phyloP scores from a whole-genome alignment of 768 basidiomycete genomes.

The Naganishia randhawae region DNA sequence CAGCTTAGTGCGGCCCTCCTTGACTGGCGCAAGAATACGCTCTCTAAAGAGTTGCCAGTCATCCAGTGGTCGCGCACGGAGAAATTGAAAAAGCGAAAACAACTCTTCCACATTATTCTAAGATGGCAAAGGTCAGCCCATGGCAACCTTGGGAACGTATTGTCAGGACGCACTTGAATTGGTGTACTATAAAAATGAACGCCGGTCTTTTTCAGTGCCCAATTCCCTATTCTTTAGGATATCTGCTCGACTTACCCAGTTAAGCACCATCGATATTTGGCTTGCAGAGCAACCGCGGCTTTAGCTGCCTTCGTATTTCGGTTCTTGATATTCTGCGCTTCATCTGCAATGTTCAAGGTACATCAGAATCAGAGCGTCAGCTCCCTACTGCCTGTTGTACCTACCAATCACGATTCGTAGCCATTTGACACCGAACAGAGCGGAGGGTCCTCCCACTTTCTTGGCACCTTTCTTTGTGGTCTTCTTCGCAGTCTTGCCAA shows the following conservation, averaged over 20 bases:
- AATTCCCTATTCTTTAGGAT: not conserved
- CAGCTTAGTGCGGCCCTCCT: conserved; percentile 58
- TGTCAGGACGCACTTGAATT: conserved; percentile 40
- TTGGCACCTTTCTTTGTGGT: conserved; percentile 54
- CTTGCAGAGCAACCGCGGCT: conserved; percentile 71
- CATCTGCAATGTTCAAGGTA: conserved; percentile 57
- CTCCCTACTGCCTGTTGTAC: conserved; percentile 12
- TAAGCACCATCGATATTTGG: conserved; percentile 80
- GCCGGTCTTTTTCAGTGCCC: not conserved
- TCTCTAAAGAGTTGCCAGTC: conserved; percentile 74
- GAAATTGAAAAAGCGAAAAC: conserved; percentile 81
- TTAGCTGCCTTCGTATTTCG: conserved; percentile 67
- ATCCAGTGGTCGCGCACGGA: conserved; percentile 71
- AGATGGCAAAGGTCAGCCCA: not conserved
- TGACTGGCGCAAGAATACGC: conserved; percentile 75
- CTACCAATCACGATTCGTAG: conserved; percentile 78
- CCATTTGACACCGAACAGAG: conserved; percentile 74
- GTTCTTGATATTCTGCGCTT: conserved; percentile 93
- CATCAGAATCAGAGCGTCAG: not conserved
- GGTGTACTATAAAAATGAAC: conserved; percentile 40
- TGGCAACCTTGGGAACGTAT: not conserved
- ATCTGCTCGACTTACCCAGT: conserved; percentile 56
- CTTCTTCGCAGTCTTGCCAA: conserved; percentile 55
- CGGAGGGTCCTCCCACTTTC: conserved; percentile 53
- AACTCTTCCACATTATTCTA: conserved; percentile 90